phyloP scores from a whole-genome alignment of 2,329 filamentous ascomycete genomes.

The Coniochaeta sp. region DNA sequence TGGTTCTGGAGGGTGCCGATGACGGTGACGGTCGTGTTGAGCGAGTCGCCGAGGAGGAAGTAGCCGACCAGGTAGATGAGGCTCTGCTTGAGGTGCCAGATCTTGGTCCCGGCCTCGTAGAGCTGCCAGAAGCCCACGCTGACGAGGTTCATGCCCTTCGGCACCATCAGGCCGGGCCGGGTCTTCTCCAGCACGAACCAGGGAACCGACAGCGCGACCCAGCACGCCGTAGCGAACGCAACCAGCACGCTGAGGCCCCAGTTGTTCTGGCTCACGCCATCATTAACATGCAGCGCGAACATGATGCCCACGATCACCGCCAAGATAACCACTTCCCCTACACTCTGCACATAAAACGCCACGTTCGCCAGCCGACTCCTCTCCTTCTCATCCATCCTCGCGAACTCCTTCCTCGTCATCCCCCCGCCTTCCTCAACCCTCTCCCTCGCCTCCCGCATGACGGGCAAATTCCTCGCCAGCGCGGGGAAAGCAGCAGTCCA shows the following conservation, averaged over 20 bases:
- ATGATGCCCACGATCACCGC: slow-evolving; percentile 59
- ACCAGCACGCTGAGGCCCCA: slow-evolving; percentile 60
- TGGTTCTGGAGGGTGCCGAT: slow-evolving; percentile 59
- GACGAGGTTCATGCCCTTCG: slow-evolving; percentile 36
- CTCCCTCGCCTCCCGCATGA: slow-evolving; percentile 23
- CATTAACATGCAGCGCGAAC: slow-evolving; percentile 54
- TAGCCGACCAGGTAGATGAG: slow-evolving; percentile 60
- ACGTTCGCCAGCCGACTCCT: slow-evolving; percentile 57
- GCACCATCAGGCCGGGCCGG: slow-evolving; percentile 45
- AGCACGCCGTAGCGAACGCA: slow-evolving; percentile 57
- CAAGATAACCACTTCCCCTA: slow-evolving; percentile 55
- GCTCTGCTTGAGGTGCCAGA: slow-evolving; percentile 60
- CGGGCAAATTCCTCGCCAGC: slow-evolving; percentile 27
- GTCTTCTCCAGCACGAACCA: slow-evolving; percentile 62
- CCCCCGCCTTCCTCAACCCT: slow-evolving; percentile 27
- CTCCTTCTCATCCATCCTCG: slow-evolving; percentile 54
- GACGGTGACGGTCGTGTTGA: slow-evolving; percentile 65
- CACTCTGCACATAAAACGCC: slow-evolving; percentile 56
- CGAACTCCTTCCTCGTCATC: slow-evolving; percentile 53
- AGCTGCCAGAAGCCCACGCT: slow-evolving; percentile 57
- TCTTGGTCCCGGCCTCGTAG: slow-evolving; percentile 47
- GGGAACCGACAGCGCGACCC: slow-evolving; percentile 56
- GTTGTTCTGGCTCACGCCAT: slow-evolving; percentile 53
- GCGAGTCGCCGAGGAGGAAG: slow-evolving; percentile 61
- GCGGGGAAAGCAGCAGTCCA: slow-evolving; percentile 54